Evolutionary conservation across 1,284 basidiomycete genomes (phyloP).

Genomic region (Sanghuangporus baumii): DNA sequence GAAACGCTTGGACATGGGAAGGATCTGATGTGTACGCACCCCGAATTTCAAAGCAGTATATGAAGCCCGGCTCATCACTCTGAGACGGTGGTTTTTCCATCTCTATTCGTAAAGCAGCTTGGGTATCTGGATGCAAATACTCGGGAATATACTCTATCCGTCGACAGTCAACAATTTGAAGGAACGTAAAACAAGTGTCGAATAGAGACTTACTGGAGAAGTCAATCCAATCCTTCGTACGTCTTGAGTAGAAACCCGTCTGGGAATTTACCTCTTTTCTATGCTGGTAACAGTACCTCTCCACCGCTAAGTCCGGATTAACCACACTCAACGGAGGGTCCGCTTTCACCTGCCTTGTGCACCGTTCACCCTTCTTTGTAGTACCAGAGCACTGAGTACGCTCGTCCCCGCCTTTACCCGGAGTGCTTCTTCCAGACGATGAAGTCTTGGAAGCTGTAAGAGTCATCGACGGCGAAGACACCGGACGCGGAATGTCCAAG

Average conservation of each 20-base stretch:
- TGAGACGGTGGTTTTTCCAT: slow-evolving; percentile 63
- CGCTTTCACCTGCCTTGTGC: slow-evolving; percentile 53
- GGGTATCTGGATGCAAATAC: slow-evolving; percentile 59
- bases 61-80: slow-evolving; percentile 63
- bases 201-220: slow-evolving; percentile 42
- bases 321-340: slow-evolving; percentile 36
- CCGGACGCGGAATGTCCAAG: slow-evolving; percentile 16
- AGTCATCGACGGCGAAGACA: slow-evolving; percentile 22
- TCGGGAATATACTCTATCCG: slow-evolving; percentile 59
- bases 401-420: slow-evolving; percentile 20
- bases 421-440: slow-evolving; percentile 22
- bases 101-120: slow-evolving; percentile 54
- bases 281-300: slow-evolving; percentile 66
- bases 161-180: neutral
- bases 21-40: slow-evolving; percentile 33
- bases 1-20: neutral
- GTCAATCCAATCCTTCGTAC: slow-evolving; percentile 44
- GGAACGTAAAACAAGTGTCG: neutral
- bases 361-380: slow-evolving; percentile 61
- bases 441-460: slow-evolving; percentile 29
- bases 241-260: slow-evolving; percentile 52
- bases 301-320: slow-evolving; percentile 33
- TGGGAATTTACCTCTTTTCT: slow-evolving; percentile 46
- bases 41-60: slow-evolving; percentile 73
- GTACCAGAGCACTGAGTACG: slow-evolving; percentile 53